Conservation (phyloP, 306 rosid genomes). For the Dalbergia cultrata region DNA sequence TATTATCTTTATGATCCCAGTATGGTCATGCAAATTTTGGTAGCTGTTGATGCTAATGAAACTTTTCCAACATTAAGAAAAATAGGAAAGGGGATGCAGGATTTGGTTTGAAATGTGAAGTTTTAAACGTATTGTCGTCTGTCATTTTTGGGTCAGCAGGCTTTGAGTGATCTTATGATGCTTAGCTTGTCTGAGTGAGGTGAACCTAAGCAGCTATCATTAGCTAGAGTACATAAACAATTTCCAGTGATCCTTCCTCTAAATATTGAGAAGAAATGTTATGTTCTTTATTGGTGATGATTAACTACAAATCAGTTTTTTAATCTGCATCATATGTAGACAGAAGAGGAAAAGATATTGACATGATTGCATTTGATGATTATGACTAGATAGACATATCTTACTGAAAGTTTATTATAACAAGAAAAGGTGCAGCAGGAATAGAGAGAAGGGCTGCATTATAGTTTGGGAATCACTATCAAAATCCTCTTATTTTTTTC, state of each 20-base stretch:
- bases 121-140: constrained; percentile 15
- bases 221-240: constrained; percentile 5
- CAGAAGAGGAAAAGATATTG: constrained; percentile 23
- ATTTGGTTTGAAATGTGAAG: constrained; percentile 16
- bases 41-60: constrained; percentile 20
- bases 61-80: constrained; percentile 9
- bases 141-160: background rate
- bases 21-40: constrained; percentile 29
- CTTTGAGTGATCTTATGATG: constrained; percentile 25
- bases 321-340: background rate
- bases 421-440: background rate
- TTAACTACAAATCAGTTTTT: background rate
- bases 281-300: constrained; percentile 3
- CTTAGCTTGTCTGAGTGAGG: constrained; percentile 16
- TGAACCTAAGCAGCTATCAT: constrained; percentile 28
- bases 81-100: constrained; percentile 29
- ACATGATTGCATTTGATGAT: constrained; percentile 33
- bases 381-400: constrained; percentile 17
- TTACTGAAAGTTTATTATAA: constrained; percentile 1
- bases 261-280: constrained; percentile 2
- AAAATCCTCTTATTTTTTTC: background rate
- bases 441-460: constrained; percentile 19
- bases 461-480: constrained; percentile 34
- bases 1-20: constrained; percentile 16
- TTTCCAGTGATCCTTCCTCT: background rate